Conservation (phyloP, 148 eudicot genomes). For the Vaccinium vitisidaea region DNA sequence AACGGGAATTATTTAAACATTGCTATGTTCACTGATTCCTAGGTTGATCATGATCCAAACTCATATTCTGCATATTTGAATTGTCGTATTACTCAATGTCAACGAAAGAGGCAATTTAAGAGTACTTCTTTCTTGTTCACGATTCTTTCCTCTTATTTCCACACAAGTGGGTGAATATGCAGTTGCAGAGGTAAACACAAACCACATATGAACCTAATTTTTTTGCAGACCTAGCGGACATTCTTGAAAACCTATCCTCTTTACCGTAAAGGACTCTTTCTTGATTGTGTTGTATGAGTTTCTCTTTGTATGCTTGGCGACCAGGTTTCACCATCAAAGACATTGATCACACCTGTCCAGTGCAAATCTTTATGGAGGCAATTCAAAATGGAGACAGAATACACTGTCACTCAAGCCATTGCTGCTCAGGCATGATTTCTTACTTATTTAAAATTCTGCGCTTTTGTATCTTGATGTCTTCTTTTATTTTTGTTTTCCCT, state of each 20-base stretch:
- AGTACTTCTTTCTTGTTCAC: slow-evolving; percentile 8
- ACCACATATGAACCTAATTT: background rate
- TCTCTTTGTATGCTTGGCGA: slow-evolving; percentile 2
- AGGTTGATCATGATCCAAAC: background rate
- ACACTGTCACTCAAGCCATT: slow-evolving; percentile 93
- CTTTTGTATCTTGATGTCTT: background rate
- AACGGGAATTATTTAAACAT: background rate
- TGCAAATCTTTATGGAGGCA: slow-evolving; percentile 97
- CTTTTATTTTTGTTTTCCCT: background rate
- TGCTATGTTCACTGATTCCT: background rate
- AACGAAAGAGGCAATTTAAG: background rate
- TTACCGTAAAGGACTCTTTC: background rate
- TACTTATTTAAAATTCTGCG: background rate
- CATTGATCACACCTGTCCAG: slow-evolving; percentile 88
- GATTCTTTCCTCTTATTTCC: background rate
- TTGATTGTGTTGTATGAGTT: background rate
- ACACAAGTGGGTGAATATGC: background rate
- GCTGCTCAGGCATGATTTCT: slow-evolving; percentile 83
- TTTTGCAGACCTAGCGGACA: background rate
- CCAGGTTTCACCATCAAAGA: slow-evolving; percentile 85
- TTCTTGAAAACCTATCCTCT: background rate
- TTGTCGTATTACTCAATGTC: background rate
- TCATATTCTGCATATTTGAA: background rate
- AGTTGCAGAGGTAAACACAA: background rate
- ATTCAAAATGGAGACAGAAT: slow-evolving; percentile 89